Evolutionary conservation across 371 early-diverging fungal genomes (phyloP), one percentile per base, ranked within the genome.

Genomic region (Saksenaea oblongispora): DNA sequence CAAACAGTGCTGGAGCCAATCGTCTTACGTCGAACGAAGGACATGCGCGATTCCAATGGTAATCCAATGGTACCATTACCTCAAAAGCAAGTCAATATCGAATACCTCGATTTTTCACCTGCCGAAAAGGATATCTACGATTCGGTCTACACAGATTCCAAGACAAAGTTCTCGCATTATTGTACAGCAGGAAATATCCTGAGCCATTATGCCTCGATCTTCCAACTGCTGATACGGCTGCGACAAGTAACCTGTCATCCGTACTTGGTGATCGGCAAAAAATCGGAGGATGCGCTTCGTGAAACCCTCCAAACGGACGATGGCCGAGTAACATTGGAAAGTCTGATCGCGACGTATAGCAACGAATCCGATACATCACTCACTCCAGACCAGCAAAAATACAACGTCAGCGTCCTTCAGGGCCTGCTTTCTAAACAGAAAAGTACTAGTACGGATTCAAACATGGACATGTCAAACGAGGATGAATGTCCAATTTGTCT

Each of bases 181-280:
- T 73, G 78, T 42, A 65, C 67, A 17, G 78, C 82, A 14, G 85
- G 85, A 5, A 74, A 71, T 37, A 54, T 72, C 0, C 72, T 80
- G 1, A 66, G 62, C 34, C 73, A 84, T 34, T 84, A 84, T 64
- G 81, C 83, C 0, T 70, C 76, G 17, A 84, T 86, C 1, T 78
- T 85, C 31, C 82, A 82, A 34, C 65, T 89, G 9, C 41, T 84
- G 22, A 73, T 72, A 56, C 57, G 83, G 18, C 71, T 91, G 61
- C 78, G 92, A 4, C 92, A 91, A 70, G 81, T 82, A 0, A 84
- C 88, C 28, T 87, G 89, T 39, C 92, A 91, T 62, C 88, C 89
- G 1, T 70, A 80, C 41, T 63, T 89, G 17, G 82, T 81, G 1
- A 44, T 84, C 3, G 71, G 73, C 34, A 69, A 65, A 27, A 70